Conservation (phyloP, 495 filamentous ascomycete species). For the Annulohypoxylon stygium region DNA sequence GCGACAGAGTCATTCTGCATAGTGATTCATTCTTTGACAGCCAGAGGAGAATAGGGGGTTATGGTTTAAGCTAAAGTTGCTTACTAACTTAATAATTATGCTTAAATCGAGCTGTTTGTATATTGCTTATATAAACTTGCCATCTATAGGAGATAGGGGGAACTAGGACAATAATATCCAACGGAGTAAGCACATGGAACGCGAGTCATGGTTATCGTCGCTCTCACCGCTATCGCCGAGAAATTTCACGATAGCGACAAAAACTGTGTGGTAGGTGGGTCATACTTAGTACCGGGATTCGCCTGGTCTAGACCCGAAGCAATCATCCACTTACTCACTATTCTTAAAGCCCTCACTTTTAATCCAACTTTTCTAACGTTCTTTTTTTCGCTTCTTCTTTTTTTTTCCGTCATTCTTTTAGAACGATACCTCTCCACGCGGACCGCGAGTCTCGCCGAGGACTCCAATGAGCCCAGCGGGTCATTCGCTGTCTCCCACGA, state of each 20-base stretch:
- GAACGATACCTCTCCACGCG: conserved; percentile 10
- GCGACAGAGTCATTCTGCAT: neutral
- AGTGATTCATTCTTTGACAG: neutral
- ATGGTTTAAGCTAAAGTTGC: neutral
- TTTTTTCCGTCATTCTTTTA: conserved; percentile 13
- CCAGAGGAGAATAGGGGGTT: neutral
- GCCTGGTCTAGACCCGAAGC: conserved; percentile 34
- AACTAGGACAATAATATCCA: conserved; percentile 6
- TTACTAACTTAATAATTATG: conserved; percentile 11
- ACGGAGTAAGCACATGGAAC: conserved; percentile 36
- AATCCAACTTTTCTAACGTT: conserved; percentile 10
- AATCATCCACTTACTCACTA: conserved; percentile 22
- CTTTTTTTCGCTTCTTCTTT: conserved; percentile 22
- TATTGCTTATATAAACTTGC: neutral
- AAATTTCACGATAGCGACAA: conserved; percentile 38
- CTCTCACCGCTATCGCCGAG: conserved; percentile 37
- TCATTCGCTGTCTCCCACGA: conserved; percentile 48
- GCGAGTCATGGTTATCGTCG: conserved; percentile 21
- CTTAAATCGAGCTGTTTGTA: conserved; percentile 1
- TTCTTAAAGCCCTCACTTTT: conserved; percentile 28
- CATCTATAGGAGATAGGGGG: neutral
- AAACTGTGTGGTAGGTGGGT: conserved; percentile 34
- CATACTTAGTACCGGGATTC: conserved; percentile 21
- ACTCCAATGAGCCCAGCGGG: conserved; percentile 46
- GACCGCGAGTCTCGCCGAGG: conserved; percentile 33